Base-by-base conservation (phyloP, 2,329 filamentous ascomycete genomes). In the Aspergillus niger region DNA sequence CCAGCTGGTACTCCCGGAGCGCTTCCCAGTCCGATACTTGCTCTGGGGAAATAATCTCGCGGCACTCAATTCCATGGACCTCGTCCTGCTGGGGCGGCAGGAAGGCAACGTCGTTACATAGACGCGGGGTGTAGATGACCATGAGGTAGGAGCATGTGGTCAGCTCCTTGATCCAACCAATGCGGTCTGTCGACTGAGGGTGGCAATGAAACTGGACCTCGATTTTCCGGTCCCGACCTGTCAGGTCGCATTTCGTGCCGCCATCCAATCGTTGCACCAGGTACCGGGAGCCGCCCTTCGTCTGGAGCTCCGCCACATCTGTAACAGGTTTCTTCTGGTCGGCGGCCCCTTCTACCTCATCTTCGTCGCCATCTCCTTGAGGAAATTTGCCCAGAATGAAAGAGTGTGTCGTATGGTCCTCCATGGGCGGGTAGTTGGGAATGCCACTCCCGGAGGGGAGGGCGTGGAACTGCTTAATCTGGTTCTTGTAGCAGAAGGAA, bases 71-170 rank as follows among this genome's bases (percentile, higher is more conserved):
- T 8, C 85, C 79, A 72, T 96, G 90, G 5, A 91, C 88, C 60
- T 86, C 85, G 57, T 90, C 89, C 63, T 91, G 89, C 68, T 90
- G 87, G 0, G 92, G 91, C 0, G 93, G 92, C 57, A 90, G 81
- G 74, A 97, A 97, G 8, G 92, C 92, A 8, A 91, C 86, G 67
- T 97, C 93, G 71, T 89, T 86, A 79, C 93, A 97, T 11, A 97
- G 85, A 0, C 92, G 88, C 0, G 92, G 91, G 0, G 93, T 97
- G 73, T 96, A 90, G 64, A 97, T 86, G 32, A 96, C 87, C 92
- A 97, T 97, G 57, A 97, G 82, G 73, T 97, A 97, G 11, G 91
- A 87, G 78, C 93, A 97, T 10, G 92, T 97, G 2, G 89, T 90
- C 1, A 94, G 87, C 74, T 97, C 93, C 76, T 97, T 97, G 77